Base-by-base conservation (phyloP, 805 yeast species). In the Ogataea henricii region DNA sequence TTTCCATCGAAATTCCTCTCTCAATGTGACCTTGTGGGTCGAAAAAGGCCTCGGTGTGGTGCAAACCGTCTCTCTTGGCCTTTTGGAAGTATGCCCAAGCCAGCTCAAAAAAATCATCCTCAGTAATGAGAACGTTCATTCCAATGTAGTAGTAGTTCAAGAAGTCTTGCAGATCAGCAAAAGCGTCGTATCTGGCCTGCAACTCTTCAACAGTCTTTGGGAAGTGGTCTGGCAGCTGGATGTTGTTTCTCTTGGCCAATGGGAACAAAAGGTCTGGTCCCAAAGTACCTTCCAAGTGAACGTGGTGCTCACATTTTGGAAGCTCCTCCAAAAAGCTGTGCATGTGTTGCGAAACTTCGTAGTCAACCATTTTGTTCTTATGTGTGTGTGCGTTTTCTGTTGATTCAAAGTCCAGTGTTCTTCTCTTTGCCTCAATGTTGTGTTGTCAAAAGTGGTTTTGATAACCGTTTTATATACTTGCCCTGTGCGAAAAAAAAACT, bases 271-370 rank as follows among this genome's bases (percentile, higher is more conserved):
- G 73, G 41, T 79, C 79, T n/a, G 95, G 94, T 52, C 84, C 87
- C 47, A 87, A 66, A 34, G 95, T 86, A 27, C 95, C 96, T 70
- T 87, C 95, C 38, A 88, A 65, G 67, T 88, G 96, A 51, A 87
- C 79, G 63, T 88, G 96, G 64, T 87, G 92, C 65, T 88, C 96
- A 71, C 94, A 87, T 67, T 88, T 88, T 49, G 96, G 96, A 43
- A 88, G 71, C 56, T 84, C 92, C 34, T 66, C 70, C 41, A 87
- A 73, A 65, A 86, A 87, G 49, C 65, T 58, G 46, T 68, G 68
- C 73, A 77, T 73, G 45, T 68, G 65, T 13, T 60, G 60, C 25
- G 63, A 46, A 45, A 74, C 67, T 46, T 67, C 68, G 62, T 60
- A 57, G 36, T 54, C 40, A 6, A 55, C 53, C 55, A 52, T 51